phyloP scores from a whole-genome alignment of 2,329 filamentous ascomycete genomes.

The Endoconidiophora laricicola region DNA sequence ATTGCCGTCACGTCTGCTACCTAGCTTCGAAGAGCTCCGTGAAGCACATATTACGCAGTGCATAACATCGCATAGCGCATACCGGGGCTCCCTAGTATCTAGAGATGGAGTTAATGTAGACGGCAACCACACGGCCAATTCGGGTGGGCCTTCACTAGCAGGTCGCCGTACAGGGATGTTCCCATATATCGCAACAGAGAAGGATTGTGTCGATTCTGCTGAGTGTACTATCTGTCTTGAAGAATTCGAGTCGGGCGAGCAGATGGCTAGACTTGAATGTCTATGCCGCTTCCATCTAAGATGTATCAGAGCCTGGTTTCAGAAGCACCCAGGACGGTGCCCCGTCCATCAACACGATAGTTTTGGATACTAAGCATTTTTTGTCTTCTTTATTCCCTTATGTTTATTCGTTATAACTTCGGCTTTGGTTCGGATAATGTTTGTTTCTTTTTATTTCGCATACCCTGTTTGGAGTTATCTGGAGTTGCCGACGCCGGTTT shows the following conservation, averaged over 20 bases:
- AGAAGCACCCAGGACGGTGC: constrained; percentile 43
- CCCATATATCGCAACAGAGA: constrained; percentile 47
- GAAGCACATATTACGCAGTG: constrained; percentile 43
- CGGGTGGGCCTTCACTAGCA: constrained; percentile 17
- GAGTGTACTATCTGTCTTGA: constrained; percentile 54
- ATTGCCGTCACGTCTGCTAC: constrained; percentile 40
- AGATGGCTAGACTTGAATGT: constrained; percentile 51
- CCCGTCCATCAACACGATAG: constrained; percentile 50
- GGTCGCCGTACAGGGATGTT: constrained; percentile 43
- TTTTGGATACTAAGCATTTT: constrained; percentile 27
- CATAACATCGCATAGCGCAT: constrained; percentile 37
- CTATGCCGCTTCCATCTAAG: constrained; percentile 45
- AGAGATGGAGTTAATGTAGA: not conserved
- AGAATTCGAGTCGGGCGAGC: constrained; percentile 43
- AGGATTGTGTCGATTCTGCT: constrained; percentile 50
- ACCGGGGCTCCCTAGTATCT: constrained; percentile 15
- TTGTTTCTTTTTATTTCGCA: not conserved
- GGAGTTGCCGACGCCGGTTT: no score
- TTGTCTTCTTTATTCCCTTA: not conserved
- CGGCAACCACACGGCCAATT: not conserved
- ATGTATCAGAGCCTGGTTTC: constrained; percentile 48
- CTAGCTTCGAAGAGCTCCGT: constrained; percentile 36
- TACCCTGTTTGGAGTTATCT: not conserved
- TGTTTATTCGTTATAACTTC: not conserved
- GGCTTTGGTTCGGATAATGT: not conserved